Evolutionary conservation across 441 rosid species (phyloP).

Genomic region (Metrosideros polymorpha): DNA sequence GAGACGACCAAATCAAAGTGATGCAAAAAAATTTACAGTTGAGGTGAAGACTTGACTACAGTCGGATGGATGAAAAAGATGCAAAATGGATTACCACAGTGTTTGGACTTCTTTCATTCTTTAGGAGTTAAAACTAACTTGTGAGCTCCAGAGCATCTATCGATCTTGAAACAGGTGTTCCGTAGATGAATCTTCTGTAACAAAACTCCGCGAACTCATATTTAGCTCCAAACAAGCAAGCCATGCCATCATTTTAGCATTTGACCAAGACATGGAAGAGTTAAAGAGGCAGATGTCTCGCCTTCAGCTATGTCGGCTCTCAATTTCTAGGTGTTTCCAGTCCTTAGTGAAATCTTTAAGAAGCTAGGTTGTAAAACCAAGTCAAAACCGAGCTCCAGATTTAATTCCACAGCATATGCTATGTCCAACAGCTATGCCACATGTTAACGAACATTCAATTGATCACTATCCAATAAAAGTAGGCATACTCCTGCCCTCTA

Average conservation of each 20-base stretch:
- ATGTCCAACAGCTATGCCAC: neutral
- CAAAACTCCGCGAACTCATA: neutral
- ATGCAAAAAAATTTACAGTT: neutral
- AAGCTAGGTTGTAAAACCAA: neutral
- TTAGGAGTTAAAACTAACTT: neutral
- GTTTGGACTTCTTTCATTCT: neutral
- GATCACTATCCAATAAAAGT: neutral
- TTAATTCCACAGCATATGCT: neutral
- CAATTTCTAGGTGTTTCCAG: neutral
- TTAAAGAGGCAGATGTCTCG: neutral
- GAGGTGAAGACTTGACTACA: neutral
- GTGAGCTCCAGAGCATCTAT: neutral
- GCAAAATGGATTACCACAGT: neutral
- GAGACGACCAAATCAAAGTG: neutral
- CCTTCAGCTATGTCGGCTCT: neutral
- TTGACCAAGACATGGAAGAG: neutral
- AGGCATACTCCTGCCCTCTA: neutral
- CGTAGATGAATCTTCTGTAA: neutral
- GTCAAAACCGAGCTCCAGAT: neutral
- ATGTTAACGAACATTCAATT: neutral
- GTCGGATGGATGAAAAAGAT: neutral
- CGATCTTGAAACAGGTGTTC: neutral
- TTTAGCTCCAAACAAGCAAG: neutral
- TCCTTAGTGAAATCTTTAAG: neutral
- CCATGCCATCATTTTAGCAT: neutral